Evolutionary conservation across 352 stramenopile genomes (phyloP).

Genomic region (Achlya hypogyna): DNA sequence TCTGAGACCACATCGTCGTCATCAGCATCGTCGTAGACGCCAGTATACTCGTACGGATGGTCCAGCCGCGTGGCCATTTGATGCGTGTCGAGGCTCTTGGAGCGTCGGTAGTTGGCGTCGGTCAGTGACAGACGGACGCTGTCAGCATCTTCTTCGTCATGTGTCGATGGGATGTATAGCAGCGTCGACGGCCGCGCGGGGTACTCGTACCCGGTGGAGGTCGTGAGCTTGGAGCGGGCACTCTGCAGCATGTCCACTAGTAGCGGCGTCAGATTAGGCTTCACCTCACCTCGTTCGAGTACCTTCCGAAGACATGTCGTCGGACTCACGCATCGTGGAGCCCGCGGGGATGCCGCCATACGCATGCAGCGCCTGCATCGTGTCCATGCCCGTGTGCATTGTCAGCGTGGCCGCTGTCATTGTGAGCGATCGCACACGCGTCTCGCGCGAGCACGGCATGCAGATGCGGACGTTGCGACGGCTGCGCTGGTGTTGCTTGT

Average conservation of each 20-base stretch:
- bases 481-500: conserved; percentile 39
- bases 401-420: conserved; percentile 29
- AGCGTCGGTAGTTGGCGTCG: not conserved
- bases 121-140: not conserved
- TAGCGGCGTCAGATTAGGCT: no score
- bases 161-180: not conserved
- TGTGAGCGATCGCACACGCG: conserved; percentile 35
- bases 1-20: not conserved
- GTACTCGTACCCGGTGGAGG: not conserved
- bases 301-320: not conserved
- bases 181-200: not conserved
- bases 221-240: not conserved
- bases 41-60: not conserved
- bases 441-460: conserved; percentile 69
- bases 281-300: no score
- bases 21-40: not conserved
- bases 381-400: conserved; percentile 3
- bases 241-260: conserved; percentile 1
- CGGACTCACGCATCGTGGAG: not conserved
- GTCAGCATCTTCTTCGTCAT: not conserved
- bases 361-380: not conserved
- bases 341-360: not conserved
- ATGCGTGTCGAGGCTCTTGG: not conserved
- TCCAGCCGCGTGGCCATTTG: not conserved
- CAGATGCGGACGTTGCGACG: conserved; percentile 69